Evolutionary conservation across 495 filamentous ascomycete genomes (phyloP).

Genomic region (Diplogelasinospora grovesii): DNA sequence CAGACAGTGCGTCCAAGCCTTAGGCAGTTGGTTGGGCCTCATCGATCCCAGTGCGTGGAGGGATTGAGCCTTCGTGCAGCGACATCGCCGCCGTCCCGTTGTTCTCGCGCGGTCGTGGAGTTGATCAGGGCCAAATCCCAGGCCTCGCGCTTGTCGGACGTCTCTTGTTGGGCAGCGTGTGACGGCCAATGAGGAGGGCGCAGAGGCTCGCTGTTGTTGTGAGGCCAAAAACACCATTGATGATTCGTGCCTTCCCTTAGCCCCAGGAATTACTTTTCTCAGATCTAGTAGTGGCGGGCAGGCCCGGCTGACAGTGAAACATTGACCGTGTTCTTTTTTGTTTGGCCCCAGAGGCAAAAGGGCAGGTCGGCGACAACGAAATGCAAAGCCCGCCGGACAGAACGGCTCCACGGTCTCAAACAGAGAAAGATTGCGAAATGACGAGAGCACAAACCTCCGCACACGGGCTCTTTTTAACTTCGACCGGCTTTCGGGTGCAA

Average conservation of each 20-base stretch:
- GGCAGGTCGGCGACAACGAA: slow-evolving; percentile 5
- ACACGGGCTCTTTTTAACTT: not conserved
- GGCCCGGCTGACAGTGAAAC: slow-evolving; percentile 22
- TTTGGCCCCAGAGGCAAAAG: slow-evolving; percentile 13
- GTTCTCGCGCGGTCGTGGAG: slow-evolving; percentile 1
- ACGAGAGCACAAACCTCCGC: slow-evolving; percentile 5
- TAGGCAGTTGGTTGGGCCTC: slow-evolving; percentile 6
- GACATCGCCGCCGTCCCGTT: not conserved
- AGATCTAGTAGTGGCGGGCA: slow-evolving; percentile 17
- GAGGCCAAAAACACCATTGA: slow-evolving; percentile 1
- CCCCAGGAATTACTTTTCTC: slow-evolving; percentile 5
- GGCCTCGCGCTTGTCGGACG: slow-evolving; percentile 1
- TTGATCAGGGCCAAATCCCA: not conserved
- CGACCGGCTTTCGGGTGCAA: slow-evolving; percentile 6
- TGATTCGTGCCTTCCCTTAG: slow-evolving; percentile 11
- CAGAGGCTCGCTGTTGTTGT: too few relatives aligned
- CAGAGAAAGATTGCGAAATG: slow-evolving; percentile 10
- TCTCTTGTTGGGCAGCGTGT: not conserved
- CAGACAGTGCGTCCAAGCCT: slow-evolving; percentile 17
- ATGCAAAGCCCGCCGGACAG: slow-evolving; percentile 8
- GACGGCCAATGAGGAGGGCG: slow-evolving; percentile 5
- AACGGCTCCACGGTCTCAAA: slow-evolving; percentile 22
- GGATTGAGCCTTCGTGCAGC: too few relatives aligned
- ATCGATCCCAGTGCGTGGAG: slow-evolving; percentile 9
- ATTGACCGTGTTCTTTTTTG: slow-evolving; percentile 14